Evolutionary conservation across 1,139 yeast species (phyloP).

Genomic region (Candida sp.): DNA sequence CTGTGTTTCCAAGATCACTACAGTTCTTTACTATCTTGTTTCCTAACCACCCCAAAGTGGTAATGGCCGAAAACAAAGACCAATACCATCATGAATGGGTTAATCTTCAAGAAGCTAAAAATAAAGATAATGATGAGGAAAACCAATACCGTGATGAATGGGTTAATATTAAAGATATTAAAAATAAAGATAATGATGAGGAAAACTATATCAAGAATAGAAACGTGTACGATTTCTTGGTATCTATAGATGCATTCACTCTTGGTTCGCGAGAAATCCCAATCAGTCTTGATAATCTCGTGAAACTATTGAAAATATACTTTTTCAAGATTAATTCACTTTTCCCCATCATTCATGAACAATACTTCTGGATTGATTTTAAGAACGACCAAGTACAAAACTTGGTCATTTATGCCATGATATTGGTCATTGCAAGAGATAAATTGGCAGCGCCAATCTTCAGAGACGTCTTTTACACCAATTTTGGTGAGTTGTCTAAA

Average conservation of each 20-base stretch:
- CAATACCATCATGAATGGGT: slow-evolving; percentile 11
- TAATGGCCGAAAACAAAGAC: slow-evolving; percentile 16
- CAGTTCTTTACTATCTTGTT: slow-evolving; percentile 19
- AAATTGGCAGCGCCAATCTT: slow-evolving; percentile 25
- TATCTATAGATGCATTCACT: slow-evolving; percentile 31
- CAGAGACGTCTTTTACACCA: slow-evolving; percentile 12
- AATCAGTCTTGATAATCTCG: slow-evolving; percentile 18
- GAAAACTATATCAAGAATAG: slow-evolving; percentile 13
- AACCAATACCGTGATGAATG: too few species aligned
- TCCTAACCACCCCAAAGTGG: slow-evolving; percentile 27
- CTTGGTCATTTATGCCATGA: slow-evolving; percentile 24
- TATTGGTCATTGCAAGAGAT: slow-evolving; percentile 26
- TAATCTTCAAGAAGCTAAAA: not conserved
- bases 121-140: slow-evolving; percentile 1
- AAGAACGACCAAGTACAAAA: slow-evolving; percentile 17
- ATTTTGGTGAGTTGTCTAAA: slow-evolving; percentile 4
- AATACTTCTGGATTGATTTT: slow-evolving; percentile 26
- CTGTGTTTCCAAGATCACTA: slow-evolving; percentile 16
- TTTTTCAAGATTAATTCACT: slow-evolving; percentile 31
- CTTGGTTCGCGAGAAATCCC: slow-evolving; percentile 21
- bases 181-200: slow-evolving; percentile 11
- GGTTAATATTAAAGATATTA: slow-evolving; percentile 4
- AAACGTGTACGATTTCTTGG: slow-evolving; percentile 17
- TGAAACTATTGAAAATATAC: slow-evolving; percentile 21
- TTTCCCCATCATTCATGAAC: slow-evolving; percentile 29